Evolutionary conservation across 2,329 filamentous ascomycete species (phyloP).

Genomic region (Acrodontium crateriforme): DNA sequence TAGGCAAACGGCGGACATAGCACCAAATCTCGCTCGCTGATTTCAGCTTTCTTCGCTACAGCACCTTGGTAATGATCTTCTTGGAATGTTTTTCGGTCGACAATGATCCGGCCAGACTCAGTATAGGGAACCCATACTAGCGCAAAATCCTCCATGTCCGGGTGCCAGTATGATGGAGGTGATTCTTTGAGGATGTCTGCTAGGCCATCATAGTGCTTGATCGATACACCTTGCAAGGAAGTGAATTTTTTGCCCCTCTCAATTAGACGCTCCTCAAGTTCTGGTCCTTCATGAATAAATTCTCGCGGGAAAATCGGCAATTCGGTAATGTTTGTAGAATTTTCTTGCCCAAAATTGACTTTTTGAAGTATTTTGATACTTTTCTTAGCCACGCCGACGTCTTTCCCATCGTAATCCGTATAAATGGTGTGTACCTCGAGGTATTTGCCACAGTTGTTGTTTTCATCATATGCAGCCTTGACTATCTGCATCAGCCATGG

Average conservation of each 20-base stretch:
- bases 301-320: conserved; percentile 13
- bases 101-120: conserved; percentile 15
- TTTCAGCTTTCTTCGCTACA: conserved; percentile 9
- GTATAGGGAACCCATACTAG: too few species aligned
- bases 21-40: conserved; percentile 11
- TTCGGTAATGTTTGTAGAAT: conserved; percentile 11
- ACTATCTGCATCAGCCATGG: conserved; percentile 18
- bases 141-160: too few species aligned
- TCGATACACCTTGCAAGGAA: conserved; percentile 13
- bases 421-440: conserved; percentile 12
- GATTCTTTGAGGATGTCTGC: too few species aligned
- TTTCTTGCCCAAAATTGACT: too few species aligned
- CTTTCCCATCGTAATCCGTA: conserved; percentile 15
- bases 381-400: conserved; percentile 21
- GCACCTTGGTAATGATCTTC: too few species aligned
- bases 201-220: conserved; percentile 7
- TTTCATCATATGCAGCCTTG: too few species aligned
- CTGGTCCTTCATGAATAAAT: conserved; percentile 8
- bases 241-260: conserved; percentile 18
- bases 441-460: conserved; percentile 15
- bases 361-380: conserved; percentile 12
- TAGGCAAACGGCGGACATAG: too few species aligned
- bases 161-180: too few species aligned
- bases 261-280: conserved; percentile 10
- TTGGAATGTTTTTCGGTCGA: conserved; percentile 18